Conservation (phyloP, 2,329 filamentous ascomycete genomes). For the Talaromyces sp. region DNA sequence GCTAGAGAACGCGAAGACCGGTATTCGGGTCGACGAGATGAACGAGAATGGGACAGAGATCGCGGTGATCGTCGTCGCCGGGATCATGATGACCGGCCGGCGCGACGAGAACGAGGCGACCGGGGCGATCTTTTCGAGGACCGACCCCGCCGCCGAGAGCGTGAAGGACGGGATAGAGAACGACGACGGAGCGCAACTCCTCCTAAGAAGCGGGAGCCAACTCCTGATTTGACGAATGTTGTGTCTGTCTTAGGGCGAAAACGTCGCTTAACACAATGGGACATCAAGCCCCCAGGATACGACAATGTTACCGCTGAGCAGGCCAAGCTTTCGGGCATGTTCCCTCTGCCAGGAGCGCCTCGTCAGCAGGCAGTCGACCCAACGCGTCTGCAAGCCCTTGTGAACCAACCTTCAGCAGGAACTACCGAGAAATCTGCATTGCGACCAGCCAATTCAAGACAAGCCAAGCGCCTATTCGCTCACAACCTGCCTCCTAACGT, state of each 20-base stretch:
- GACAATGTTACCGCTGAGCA: conserved; percentile 98
- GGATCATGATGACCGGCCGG: conserved; percentile 60
- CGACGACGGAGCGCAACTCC: conserved; percentile 71
- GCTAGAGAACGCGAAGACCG: conserved; percentile 91
- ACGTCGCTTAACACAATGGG: conserved; percentile 95
- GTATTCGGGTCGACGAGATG: conserved; percentile 68
- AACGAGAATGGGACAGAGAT: conserved; percentile 74
- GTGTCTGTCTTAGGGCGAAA: conserved; percentile 78
- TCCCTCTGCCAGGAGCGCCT: conserved; percentile 90
- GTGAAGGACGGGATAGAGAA: conserved; percentile 40
- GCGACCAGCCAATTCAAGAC: conserved; percentile 86
- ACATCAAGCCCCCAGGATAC: conserved; percentile 97
- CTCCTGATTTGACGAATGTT: conserved; percentile 85
- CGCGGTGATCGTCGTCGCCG: conserved; percentile 53
- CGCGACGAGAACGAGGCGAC: conserved; percentile 56
- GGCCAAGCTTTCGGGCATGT: conserved; percentile 98
- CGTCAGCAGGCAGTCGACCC: conserved; percentile 95
- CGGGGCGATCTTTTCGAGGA: conserved; percentile 36
- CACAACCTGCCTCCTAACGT: conserved; percentile 70
- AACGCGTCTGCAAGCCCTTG: conserved; percentile 87
- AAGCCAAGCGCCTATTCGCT: conserved; percentile 85
- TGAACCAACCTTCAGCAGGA: conserved; percentile 72
- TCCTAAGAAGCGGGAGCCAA: conserved; percentile 89
- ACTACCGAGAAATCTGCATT: conserved; percentile 68
- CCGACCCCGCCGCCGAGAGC: conserved; percentile 32